phyloP scores from a whole-genome alignment of 192 early-diverging fungal genomes.

The Coemansia sp. region DNA sequence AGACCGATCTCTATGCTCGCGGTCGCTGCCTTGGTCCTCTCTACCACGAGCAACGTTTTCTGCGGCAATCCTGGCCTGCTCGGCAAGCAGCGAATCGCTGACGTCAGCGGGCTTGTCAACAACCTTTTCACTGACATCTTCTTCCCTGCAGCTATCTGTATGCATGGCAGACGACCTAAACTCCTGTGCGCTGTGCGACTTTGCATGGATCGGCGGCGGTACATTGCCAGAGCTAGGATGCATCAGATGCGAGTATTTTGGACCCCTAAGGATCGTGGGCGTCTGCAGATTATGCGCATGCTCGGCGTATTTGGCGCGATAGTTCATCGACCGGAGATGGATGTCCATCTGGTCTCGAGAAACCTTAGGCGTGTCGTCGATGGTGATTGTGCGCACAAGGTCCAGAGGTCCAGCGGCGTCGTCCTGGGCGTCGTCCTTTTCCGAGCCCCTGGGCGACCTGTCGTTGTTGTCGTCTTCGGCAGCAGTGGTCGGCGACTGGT shows the following conservation, averaged over 20 bases:
- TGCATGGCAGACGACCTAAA: not conserved
- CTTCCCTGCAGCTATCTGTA: not conserved
- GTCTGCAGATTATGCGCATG: conserved; percentile 30
- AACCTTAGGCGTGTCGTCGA: conserved; percentile 46
- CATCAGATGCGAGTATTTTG: conserved; percentile 21
- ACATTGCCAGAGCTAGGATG: not conserved
- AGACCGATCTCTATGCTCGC: not conserved
- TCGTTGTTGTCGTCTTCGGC: not conserved
- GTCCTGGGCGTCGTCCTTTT: not conserved
- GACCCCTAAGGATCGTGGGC: conserved; percentile 23
- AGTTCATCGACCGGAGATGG: conserved; percentile 29
- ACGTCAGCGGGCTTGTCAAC: not conserved
- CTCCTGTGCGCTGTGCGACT: conserved; percentile 36
- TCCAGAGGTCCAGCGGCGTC: conserved; percentile 17
- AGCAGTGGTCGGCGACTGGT: conserved; percentile 8
- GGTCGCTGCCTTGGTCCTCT: not conserved
- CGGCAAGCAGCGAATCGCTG: not conserved
- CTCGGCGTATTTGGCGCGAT: conserved; percentile 28
- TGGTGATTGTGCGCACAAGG: conserved; percentile 45
- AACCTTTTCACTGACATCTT: not conserved
- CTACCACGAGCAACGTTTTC: not conserved
- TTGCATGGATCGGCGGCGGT: not conserved
- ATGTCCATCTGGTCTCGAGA: conserved; percentile 48
- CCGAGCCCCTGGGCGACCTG: conserved; percentile 8
- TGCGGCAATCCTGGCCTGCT: not conserved